A percentile compares a stretch with the other conserved stretches of the same genome.
phyloP scores from a whole-genome alignment of 2,329 filamentous ascomycete genomes.

The Huntiella bhutanensis region DNA sequence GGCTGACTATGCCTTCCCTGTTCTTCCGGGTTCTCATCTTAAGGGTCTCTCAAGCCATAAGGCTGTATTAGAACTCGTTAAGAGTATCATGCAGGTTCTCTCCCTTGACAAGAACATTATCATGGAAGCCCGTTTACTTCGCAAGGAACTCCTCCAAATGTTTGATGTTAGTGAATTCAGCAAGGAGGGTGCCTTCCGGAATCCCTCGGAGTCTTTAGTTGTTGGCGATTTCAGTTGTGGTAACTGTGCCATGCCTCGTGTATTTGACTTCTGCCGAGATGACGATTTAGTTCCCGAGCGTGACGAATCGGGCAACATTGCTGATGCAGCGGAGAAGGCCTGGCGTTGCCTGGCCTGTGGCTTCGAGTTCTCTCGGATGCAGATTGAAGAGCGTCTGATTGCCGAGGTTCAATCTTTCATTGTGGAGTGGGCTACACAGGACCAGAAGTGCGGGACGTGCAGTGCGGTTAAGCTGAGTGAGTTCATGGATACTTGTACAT shows the following conservation, averaged over 20 bases:
- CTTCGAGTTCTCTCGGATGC: constrained; percentile 55
- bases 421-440: constrained; percentile 72
- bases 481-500: constrained; percentile 92
- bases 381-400: constrained; percentile 69
- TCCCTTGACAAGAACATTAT: constrained; percentile 79
- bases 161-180: constrained; percentile 94
- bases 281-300: constrained; percentile 51
- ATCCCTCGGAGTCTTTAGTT: constrained; percentile 59
- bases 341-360: constrained; percentile 69
- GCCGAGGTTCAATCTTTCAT: constrained; percentile 55
- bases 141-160: constrained; percentile 72
- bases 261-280: constrained; percentile 84
- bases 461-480: constrained; percentile 68
- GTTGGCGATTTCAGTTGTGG: constrained; percentile 67
- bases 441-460: constrained; percentile 59
- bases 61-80: constrained; percentile 61
- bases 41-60: constrained; percentile 13
- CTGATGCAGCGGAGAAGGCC: constrained; percentile 20
- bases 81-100: constrained; percentile 80
- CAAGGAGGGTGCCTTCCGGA: constrained; percentile 68
- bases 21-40: constrained; percentile 52
- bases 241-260: constrained; percentile 73
- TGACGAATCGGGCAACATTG: constrained; percentile 12
- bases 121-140: constrained; percentile 68
- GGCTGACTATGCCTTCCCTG: constrained; percentile 69